Conservation (phyloP, 1,284 basidiomycete species). For the Laetiporus sulphureus region DNA sequence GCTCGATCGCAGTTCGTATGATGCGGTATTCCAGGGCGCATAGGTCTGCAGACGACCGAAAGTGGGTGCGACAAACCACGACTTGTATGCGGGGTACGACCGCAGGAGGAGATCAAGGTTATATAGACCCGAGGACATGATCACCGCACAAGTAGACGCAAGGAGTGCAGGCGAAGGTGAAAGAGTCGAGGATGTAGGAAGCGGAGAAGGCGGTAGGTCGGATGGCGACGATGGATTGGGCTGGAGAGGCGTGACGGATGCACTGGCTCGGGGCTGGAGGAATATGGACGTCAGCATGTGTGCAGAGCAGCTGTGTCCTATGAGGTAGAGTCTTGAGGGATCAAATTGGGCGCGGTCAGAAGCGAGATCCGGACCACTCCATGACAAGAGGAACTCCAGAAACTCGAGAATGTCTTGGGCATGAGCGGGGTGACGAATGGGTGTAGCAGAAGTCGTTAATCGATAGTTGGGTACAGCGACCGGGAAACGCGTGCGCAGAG, state of each 20-base stretch:
- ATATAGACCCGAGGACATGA: conserved; percentile 71
- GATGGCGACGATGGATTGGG: conserved; percentile 32
- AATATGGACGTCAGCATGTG: conserved; percentile 73
- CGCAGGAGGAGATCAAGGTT: conserved; percentile 57
- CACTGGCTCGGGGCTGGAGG: conserved; percentile 42
- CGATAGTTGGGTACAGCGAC: conserved; percentile 74
- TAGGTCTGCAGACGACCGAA: conserved; percentile 52
- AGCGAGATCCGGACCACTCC: conserved; percentile 28
- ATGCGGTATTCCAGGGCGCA: conserved; percentile 39
- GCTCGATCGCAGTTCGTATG: conserved; percentile 30
- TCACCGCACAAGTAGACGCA: conserved; percentile 42
- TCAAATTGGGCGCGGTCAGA: conserved; percentile 28
- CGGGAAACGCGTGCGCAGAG: conserved; percentile 38
- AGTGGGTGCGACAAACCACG: conserved; percentile 58
- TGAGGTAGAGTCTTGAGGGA: conserved; percentile 40
- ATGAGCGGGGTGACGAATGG: conserved; percentile 62
- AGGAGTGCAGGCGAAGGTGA: conserved; percentile 42
- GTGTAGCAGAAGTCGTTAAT: conserved; percentile 42
- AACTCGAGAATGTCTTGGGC: conserved; percentile 56
- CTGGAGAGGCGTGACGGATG: conserved; percentile 34
- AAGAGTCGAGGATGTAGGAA: conserved; percentile 23
- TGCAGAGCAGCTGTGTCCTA: conserved; percentile 75
- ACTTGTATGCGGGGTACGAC: conserved; percentile 55
- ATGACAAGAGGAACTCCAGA: conserved; percentile 46
- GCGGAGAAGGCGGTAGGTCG: conserved; percentile 7